Evolutionary conservation across 768 basidiomycete genomes (phyloP), one percentile per base, ranked within the genome.

Genomic region (Mycena indigotica): DNA sequence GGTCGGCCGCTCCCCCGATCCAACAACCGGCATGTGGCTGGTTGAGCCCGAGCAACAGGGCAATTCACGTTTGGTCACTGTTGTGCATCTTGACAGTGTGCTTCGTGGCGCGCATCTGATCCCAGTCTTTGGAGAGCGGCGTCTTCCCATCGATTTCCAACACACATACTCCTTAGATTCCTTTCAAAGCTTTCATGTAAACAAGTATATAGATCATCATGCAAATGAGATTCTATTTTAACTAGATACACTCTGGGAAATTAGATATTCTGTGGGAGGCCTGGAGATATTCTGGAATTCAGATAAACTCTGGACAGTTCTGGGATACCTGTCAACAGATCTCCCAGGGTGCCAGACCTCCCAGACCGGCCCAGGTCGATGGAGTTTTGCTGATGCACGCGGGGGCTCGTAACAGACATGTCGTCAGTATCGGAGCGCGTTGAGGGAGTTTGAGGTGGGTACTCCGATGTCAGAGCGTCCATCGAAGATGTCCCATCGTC

Each of bases 161-260:
- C 61, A 56, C 53, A 50, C 55, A 2, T 16, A 69, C 12, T 66
- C 67, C 2, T 56, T 73, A 0, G 61, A 70, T 30, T 32, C 60
- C 13, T 73, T 71, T 53, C 16, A 55, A 2, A 50, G 51, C 2
- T 73, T 55, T 60, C 73, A 68, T 61, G 55, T 75, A 1, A 75
- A 72, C 46, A 68, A 66, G 28, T 73, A 64, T 51, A 65, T 67
- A 17, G 72, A 75, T 44, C 66, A 73, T 50, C 72, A 74, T 58
- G 49, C 66, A 15, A 56, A 73, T 55, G 68, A 72, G 55, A 65
- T 72, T 41, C 53, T 62, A 41, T 69, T 65, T 49, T 67, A 55
- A 52, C 40, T 46, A 15, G 39, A 46, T 35, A 25, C 5, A 4
- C 49, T 44, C 15, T 6, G 8, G 41, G 8, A 44, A 15, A 19